Percentiles rank a stretch among this genome's conserved stretches.
These are phyloP conservation scores for Ilyonectria sp. DNA, from an alignment of 2,329 filamentous ascomycete genomes.

Conservation along the genomic window DNA sequence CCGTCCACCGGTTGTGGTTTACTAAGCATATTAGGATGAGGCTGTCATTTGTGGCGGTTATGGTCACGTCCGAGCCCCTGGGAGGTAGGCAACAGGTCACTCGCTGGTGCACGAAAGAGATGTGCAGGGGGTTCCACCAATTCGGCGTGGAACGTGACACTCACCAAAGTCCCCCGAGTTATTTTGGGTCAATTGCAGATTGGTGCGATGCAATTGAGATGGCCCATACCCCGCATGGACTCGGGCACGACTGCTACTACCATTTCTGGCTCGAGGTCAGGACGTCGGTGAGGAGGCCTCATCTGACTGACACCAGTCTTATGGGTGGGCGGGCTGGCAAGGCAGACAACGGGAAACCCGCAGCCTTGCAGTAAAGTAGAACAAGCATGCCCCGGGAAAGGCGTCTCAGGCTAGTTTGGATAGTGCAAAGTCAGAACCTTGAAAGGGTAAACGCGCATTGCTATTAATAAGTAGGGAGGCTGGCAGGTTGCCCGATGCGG, in stretches of 20 bases:
- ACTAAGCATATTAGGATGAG: conserved; percentile 6
- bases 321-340: conserved; percentile 32
- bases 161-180: conserved; percentile 20
- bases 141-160: neutral
- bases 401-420: conserved; percentile 29
- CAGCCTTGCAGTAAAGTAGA: conserved; percentile 42
- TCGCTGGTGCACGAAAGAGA: neutral
- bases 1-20: neutral
- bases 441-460: conserved; percentile 22
- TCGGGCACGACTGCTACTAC: conserved; percentile 3
- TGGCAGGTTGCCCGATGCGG: conserved; percentile 23
- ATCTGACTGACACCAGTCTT: conserved; percentile 23
- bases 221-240: conserved; percentile 4
- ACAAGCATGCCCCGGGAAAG: conserved; percentile 30
- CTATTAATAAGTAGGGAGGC: conserved; percentile 27
- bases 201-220: conserved; percentile 12
- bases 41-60: conserved; percentile 27
- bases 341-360: conserved; percentile 39
- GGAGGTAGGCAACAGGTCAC: conserved; percentile 15
- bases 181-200: conserved; percentile 25
- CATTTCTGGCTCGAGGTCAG: conserved; percentile 8
- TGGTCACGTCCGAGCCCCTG: conserved; percentile 21
- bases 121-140: neutral
- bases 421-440: conserved; percentile 28
- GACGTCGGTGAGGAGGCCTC: conserved; percentile 40